These are phyloP conservation scores for Didymosphaeria variabile DNA, from an alignment of 2,329 filamentous ascomycete species.

Conservation along the genomic window DNA sequence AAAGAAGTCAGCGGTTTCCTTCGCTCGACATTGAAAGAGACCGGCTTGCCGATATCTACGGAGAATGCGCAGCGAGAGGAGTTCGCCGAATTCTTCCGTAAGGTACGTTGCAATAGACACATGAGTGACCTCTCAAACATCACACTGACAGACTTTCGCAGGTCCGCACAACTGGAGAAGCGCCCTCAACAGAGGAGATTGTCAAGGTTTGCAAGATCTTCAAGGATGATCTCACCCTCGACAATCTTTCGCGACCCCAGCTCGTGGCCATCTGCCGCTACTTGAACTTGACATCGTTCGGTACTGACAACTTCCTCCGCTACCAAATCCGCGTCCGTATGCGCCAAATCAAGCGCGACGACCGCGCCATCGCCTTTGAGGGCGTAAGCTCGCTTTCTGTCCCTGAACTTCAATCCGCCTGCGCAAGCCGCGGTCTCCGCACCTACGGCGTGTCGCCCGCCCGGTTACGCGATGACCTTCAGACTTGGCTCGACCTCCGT, in stretches of 20 bases:
- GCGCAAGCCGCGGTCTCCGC: slow-evolving; percentile 88
- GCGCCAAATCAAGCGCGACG: slow-evolving; percentile 98
- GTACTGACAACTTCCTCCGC: slow-evolving; percentile 96
- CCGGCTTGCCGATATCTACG: slow-evolving; percentile 86
- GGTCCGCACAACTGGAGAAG: slow-evolving; percentile 82
- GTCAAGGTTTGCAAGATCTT: slow-evolving; percentile 99
- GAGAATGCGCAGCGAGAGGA: slow-evolving; percentile 90
- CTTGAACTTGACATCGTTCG: slow-evolving; percentile 97
- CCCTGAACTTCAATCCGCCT: slow-evolving; percentile 89
- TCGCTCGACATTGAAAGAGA: slow-evolving; percentile 87
- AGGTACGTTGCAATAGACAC: slow-evolving; percentile 62
- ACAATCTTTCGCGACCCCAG: slow-evolving; percentile 95
- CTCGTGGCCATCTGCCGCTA: slow-evolving; percentile 98
- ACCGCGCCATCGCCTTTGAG: slow-evolving; percentile 92
- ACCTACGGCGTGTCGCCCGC: slow-evolving; percentile 92
- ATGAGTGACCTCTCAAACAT: background rate
- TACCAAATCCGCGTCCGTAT: slow-evolving; percentile 98
- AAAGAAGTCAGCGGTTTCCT: slow-evolving; percentile 95
- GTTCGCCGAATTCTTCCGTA: slow-evolving; percentile 96
- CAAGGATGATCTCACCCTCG: slow-evolving; percentile 95
- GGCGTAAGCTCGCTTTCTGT: slow-evolving; percentile 94
- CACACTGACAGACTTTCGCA: slow-evolving; percentile 27
- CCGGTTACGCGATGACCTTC: slow-evolving; percentile 85
- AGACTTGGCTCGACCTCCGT: slow-evolving; percentile 93
- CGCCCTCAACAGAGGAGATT: slow-evolving; percentile 86